phyloP scores from a whole-genome alignment of 306 rosid species.

The Senna tora region DNA sequence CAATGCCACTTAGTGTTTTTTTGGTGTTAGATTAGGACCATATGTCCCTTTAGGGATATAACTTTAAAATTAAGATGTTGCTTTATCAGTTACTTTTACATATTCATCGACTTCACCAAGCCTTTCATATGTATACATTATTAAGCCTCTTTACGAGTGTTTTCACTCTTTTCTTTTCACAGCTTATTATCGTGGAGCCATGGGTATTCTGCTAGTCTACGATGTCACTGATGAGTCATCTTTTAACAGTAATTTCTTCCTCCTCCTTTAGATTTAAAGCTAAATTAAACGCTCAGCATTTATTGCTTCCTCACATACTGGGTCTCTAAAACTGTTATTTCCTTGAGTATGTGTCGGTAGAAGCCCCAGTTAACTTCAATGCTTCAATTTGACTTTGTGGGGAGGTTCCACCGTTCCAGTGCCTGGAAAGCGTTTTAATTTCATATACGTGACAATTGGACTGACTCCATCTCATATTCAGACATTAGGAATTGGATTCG shows the following conservation, averaged over 20 bases:
- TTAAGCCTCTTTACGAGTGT: background rate
- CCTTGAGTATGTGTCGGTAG: background rate
- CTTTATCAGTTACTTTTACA: constrained; percentile 9
- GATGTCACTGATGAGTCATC: constrained; percentile 88
- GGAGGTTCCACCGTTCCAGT: constrained; percentile 26
- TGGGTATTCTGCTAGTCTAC: constrained; percentile 87
- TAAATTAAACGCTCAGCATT: constrained; percentile 11
- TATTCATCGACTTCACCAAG: background rate
- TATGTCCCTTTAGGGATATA: background rate
- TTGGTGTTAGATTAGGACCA: background rate
- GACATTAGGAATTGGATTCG: constrained; percentile 93
- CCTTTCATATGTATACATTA: constrained; percentile 19
- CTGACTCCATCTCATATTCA: constrained; percentile 45
- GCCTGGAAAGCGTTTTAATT: constrained; percentile 18
- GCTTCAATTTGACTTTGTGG: constrained; percentile 22
- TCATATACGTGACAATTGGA: constrained; percentile 11
- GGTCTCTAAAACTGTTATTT: background rate
- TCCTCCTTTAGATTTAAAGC: constrained; percentile 18
- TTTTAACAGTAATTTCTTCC: constrained; percentile 69
- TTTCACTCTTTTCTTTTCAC: constrained; percentile 38
- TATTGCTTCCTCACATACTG: background rate
- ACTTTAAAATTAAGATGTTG: constrained; percentile 6
- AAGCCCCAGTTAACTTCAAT: background rate
- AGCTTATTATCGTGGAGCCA: constrained; percentile 91
- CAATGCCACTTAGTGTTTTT: constrained; percentile 1